Evolutionary conservation across 192 early-diverging fungal genomes (phyloP).

Genomic region (Backusella circina): DNA sequence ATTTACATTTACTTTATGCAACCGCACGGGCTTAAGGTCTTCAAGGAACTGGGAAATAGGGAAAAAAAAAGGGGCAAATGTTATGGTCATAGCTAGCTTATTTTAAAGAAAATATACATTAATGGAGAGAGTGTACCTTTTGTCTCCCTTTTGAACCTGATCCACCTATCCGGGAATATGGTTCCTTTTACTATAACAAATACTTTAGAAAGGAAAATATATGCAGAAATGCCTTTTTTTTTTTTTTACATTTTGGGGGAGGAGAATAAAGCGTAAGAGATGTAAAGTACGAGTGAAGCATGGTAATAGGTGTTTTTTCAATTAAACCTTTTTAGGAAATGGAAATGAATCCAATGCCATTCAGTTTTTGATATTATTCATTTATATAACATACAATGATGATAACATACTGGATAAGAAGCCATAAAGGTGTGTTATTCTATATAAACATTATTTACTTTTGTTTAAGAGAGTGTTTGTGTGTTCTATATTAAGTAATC

Average conservation of each 20-base stretch:
- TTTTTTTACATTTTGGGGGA: background rate
- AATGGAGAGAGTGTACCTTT: background rate
- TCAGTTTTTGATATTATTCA: background rate
- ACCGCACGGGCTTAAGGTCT: background rate
- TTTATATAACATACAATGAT: background rate
- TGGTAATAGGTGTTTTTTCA: background rate
- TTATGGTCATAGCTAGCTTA: background rate
- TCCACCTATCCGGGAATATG: background rate
- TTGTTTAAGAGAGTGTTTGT: background rate
- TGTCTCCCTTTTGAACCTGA: background rate
- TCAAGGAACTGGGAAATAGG: background rate
- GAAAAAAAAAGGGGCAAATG: background rate
- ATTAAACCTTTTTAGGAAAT: constrained; percentile 12
- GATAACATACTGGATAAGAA: background rate
- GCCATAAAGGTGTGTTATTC: background rate
- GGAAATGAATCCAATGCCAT: background rate
- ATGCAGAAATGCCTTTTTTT: background rate
- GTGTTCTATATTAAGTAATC: background rate
- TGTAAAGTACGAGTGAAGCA: background rate
- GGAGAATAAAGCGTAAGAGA: background rate
- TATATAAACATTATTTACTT: background rate
- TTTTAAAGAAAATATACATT: background rate
- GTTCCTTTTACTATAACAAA: background rate
- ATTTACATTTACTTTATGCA: constrained; percentile 10
- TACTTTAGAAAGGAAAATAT: background rate